Evolutionary conservation across 202 grass and related monocot genomes (phyloP).

Genomic region (Panicum hallii): DNA sequence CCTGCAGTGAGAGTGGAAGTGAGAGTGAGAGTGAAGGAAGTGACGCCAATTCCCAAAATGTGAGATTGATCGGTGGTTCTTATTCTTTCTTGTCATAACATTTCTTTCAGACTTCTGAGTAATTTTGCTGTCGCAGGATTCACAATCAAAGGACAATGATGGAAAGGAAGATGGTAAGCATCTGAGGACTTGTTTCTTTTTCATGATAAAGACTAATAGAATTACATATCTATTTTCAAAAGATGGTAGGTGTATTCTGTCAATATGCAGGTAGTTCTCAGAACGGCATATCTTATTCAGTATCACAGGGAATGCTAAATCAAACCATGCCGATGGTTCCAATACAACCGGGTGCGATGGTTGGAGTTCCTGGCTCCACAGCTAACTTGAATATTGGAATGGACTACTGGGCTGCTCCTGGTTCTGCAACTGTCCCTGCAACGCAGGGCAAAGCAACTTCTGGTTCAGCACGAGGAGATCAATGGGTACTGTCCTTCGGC

Average conservation of each 20-base stretch:
- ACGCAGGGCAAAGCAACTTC: slow-evolving; percentile 58
- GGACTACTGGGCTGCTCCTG: slow-evolving; percentile 88
- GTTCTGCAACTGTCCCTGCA: slow-evolving; percentile 53
- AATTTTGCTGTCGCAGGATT: slow-evolving; percentile 61
- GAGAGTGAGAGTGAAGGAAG: slow-evolving; percentile 96
- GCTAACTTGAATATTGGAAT: slow-evolving; percentile 97
- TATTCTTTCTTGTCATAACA: slow-evolving; percentile 9
- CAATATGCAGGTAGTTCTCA: slow-evolving; percentile 65
- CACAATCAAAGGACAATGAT: slow-evolving; percentile 79
- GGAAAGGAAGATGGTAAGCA: slow-evolving; percentile 74
- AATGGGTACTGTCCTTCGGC: slow-evolving; percentile 68
- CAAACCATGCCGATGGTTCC: slow-evolving; percentile 60
- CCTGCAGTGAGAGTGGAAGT: slow-evolving; percentile 79
- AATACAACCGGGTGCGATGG: slow-evolving; percentile 60
- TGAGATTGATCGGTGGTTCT: slow-evolving; percentile 46
- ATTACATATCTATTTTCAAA: slow-evolving; percentile 43
- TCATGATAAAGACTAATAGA: slow-evolving; percentile 27
- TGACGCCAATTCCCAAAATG: slow-evolving; percentile 92
- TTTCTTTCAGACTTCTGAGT: slow-evolving; percentile 20
- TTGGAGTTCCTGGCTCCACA: slow-evolving; percentile 73
- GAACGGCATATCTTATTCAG: slow-evolving; percentile 66
- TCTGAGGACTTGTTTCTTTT: slow-evolving; percentile 40
- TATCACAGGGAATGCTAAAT: slow-evolving; percentile 68
- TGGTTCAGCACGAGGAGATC: slow-evolving; percentile 62
- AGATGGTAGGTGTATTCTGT: slow-evolving; percentile 41